Conservation (phyloP, 768 basidiomycete genomes). For the Cantharellus cinnabarinus region DNA sequence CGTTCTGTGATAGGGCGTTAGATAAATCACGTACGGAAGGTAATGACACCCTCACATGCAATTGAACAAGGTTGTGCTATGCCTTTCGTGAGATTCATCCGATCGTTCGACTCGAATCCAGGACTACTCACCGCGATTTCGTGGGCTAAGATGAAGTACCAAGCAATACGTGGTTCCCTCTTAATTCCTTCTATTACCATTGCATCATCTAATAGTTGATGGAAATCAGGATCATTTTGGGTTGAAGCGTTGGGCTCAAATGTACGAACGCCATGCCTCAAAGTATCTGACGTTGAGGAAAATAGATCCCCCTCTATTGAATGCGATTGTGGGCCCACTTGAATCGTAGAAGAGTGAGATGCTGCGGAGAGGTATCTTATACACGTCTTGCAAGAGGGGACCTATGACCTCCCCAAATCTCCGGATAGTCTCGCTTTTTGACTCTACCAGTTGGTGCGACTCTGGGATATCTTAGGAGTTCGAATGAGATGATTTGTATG, state of each 20-base stretch:
- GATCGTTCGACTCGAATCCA: not conserved
- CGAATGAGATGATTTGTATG: no score
- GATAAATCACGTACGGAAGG: constrained; percentile 21
- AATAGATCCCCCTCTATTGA: constrained; percentile 75
- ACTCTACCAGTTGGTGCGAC: constrained; percentile 14
- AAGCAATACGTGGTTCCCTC: constrained; percentile 56
- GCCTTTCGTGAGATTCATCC: no score
- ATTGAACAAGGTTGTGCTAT: constrained; percentile 60
- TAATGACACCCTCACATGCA: constrained; percentile 9
- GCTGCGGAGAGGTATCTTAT: constrained; percentile 48
- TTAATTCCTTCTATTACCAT: constrained; percentile 35
- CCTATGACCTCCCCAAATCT: constrained; percentile 48
- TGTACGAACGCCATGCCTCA: constrained; percentile 39
- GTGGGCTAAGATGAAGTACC: constrained; percentile 86
- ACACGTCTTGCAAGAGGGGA: constrained; percentile 41
- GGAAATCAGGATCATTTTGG: not conserved
- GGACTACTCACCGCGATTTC: constrained; percentile 40
- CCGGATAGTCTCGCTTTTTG: constrained; percentile 32
- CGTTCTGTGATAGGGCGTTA: constrained; percentile 17
- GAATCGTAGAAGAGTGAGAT: constrained; percentile 78
- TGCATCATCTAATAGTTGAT: constrained; percentile 34
- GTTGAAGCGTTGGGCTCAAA: not conserved
- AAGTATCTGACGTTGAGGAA: constrained; percentile 79
- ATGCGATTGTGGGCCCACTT: constrained; percentile 69
- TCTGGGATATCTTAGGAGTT: no score